phyloP scores from a whole-genome alignment of 495 filamentous ascomycete genomes.

The Corynascus novoguineensis region DNA sequence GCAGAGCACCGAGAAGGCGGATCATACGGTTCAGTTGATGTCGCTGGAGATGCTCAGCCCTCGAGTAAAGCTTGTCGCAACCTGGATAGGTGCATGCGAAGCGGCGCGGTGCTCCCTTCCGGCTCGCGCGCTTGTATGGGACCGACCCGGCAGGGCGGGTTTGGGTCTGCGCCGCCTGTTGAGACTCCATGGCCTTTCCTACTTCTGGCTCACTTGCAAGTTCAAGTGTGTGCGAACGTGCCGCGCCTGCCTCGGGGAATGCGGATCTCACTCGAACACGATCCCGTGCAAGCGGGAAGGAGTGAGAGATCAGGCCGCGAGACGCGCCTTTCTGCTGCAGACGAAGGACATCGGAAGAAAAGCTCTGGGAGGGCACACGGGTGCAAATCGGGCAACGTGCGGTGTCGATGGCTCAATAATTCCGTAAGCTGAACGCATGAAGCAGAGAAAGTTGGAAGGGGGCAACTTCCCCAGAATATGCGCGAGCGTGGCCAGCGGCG shows the following conservation, averaged over 20 bases:
- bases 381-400: neutral
- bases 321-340: slow-evolving; percentile 8
- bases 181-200: slow-evolving; percentile 20
- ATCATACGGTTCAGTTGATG: slow-evolving; percentile 44
- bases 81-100: slow-evolving; percentile 79
- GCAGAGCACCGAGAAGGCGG: neutral
- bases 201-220: neutral
- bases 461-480: slow-evolving; percentile 20
- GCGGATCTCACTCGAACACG: slow-evolving; percentile 1
- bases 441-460: slow-evolving; percentile 15
- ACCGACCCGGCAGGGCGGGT: slow-evolving; percentile 8
- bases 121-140: slow-evolving; percentile 46
- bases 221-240: neutral
- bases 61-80: slow-evolving; percentile 91
- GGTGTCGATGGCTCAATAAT: slow-evolving; percentile 12
- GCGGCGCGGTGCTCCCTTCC: slow-evolving; percentile 44
- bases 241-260: neutral
- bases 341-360: neutral
- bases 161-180: slow-evolving; percentile 3
- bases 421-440: slow-evolving; percentile 10
- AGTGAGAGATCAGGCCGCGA: slow-evolving; percentile 2
- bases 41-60: slow-evolving; percentile 82
- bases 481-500: neutral
- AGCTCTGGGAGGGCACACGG: neutral
- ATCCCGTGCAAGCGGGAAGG: neutral